A percentile compares a stretch with the other conserved stretches of the same genome.
phyloP scores from a whole-genome alignment of 495 filamentous ascomycete species.

The Parathielavia appendiculata region DNA sequence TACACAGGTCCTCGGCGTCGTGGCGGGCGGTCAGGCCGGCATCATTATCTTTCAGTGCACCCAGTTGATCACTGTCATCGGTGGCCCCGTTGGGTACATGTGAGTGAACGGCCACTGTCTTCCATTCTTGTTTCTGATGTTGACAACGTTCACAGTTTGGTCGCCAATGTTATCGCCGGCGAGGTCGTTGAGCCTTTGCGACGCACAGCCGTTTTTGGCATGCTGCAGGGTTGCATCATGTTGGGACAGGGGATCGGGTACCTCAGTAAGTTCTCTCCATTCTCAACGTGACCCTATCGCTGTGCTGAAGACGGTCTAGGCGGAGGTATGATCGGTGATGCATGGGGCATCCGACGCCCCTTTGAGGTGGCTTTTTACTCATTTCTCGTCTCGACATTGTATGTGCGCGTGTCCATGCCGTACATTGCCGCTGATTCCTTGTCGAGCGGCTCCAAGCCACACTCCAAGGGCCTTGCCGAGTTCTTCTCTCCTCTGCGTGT shows the following conservation, averaged over 20 bases:
- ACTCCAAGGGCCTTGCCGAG: constrained; percentile 32
- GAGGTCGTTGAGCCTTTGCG: constrained; percentile 46
- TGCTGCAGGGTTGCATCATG: constrained; percentile 51
- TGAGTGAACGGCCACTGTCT: constrained; percentile 14
- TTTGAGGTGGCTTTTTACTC: constrained; percentile 49
- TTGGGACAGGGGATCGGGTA: constrained; percentile 51
- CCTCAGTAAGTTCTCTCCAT: constrained; percentile 35
- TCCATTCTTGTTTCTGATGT: neutral
- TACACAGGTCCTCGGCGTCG: constrained; percentile 51
- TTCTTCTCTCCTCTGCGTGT: constrained; percentile 53
- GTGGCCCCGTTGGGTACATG: constrained; percentile 54
- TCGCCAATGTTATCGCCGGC: constrained; percentile 50
- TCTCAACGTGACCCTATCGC: neutral
- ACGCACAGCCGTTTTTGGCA: constrained; percentile 50
- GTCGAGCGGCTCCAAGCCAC: constrained; percentile 29
- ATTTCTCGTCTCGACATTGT: constrained; percentile 40
- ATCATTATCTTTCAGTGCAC: constrained; percentile 52
- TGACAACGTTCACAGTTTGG: constrained; percentile 29
- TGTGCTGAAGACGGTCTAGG: constrained; percentile 20
- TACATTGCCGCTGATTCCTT: constrained; percentile 37
- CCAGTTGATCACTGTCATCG: constrained; percentile 53
- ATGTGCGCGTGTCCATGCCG: constrained; percentile 36
- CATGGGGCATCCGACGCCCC: constrained; percentile 46
- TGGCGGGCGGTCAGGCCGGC: constrained; percentile 45
- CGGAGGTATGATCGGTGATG: constrained; percentile 50